Percentiles rank a stretch among this genome's conserved stretches.
Conservation (phyloP, 2,329 filamentous ascomycete species). For the Cytospora piceae region DNA sequence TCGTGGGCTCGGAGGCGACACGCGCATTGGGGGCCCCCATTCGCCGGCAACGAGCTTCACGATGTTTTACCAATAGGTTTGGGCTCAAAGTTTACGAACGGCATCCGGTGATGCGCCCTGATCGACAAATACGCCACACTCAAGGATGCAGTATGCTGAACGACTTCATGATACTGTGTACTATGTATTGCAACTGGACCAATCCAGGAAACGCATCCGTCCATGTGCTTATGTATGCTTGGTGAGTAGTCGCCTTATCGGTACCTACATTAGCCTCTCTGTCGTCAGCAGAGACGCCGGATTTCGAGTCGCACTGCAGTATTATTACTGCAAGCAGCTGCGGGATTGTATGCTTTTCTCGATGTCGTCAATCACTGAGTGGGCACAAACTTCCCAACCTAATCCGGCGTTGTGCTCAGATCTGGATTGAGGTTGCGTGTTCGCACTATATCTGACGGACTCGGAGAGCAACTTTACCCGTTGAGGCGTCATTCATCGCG, state of each 20-base stretch:
- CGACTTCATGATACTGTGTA: constrained; percentile 12
- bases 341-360: constrained; percentile 7
- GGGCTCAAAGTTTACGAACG: constrained; percentile 6
- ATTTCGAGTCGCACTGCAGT: constrained; percentile 20
- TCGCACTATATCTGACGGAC: constrained; percentile 13
- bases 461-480: constrained; percentile 10
- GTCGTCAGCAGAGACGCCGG: constrained; percentile 20
- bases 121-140: constrained; percentile 3
- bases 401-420: constrained; percentile 7
- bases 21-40: constrained; percentile 5
- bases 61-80: constrained; percentile 1
- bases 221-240: constrained; percentile 15
- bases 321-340: neutral
- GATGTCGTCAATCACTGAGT: neutral
- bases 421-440: constrained; percentile 8
- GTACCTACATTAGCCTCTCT: constrained; percentile 6
- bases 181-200: constrained; percentile 1
- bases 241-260: neutral
- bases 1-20: constrained; percentile 14
- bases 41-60: constrained; percentile 7
- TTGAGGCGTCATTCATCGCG: constrained; percentile 10
- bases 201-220: neutral
- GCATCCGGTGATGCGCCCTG: constrained; percentile 1
- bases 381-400: neutral
- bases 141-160: constrained; percentile 7